Evolutionary conservation across 441 rosid genomes (phyloP).

Genomic region (Croton setiger): DNA sequence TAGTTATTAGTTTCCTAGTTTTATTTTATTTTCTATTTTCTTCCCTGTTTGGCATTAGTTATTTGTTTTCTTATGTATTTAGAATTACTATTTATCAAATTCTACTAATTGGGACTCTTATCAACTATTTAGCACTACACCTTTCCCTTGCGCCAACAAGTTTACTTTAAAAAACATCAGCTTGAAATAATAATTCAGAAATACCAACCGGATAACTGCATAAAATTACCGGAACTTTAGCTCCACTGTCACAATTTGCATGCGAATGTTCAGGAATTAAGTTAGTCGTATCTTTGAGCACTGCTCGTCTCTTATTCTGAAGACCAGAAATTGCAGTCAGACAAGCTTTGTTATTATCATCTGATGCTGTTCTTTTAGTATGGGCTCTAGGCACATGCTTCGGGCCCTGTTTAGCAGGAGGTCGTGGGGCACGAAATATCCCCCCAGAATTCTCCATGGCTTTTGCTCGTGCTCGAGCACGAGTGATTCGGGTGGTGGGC

Average conservation of each 20-base stretch:
- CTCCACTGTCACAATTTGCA: conserved; percentile 32
- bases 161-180: neutral
- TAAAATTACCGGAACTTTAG: conserved; percentile 45
- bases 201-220: neutral
- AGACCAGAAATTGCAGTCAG: conserved; percentile 28
- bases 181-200: conserved; percentile 1
- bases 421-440: conserved; percentile 42
- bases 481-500: conserved; percentile 46
- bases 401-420: conserved; percentile 60
- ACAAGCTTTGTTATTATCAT: conserved; percentile 42
- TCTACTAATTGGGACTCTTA: too few species aligned
- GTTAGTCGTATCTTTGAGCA: conserved; percentile 72
- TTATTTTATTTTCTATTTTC: too few species aligned
- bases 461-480: conserved; percentile 74
- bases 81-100: too few species aligned
- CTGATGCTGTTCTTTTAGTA: conserved; percentile 47
- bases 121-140: too few species aligned
- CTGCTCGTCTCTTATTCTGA: conserved; percentile 73
- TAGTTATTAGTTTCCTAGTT: too few species aligned
- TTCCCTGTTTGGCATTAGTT: too few species aligned
- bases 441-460: conserved; percentile 48
- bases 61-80: too few species aligned
- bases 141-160: too few species aligned
- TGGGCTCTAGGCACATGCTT: conserved; percentile 31
- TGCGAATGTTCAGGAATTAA: conserved; percentile 28